Evolutionary conservation across 2,329 filamentous ascomycete species (phyloP).

Genomic region (Aspergillus unguis): DNA sequence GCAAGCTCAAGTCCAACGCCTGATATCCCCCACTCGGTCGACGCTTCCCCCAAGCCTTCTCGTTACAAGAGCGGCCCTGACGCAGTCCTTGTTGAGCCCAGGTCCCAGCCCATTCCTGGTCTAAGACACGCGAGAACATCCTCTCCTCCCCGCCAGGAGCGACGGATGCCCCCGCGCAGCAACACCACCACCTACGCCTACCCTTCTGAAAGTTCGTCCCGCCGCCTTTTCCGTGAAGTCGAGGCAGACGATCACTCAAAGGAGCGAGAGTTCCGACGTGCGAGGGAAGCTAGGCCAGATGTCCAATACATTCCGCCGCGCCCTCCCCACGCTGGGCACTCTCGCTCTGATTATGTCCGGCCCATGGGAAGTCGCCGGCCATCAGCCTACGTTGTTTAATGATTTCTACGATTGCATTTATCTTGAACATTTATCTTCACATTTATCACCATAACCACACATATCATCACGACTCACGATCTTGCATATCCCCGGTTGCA

Average conservation of each 20-base stretch:
- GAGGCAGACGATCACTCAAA: constrained; percentile 22
- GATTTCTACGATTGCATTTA: not conserved
- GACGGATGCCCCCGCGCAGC: constrained; percentile 24
- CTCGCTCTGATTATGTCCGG: constrained; percentile 4
- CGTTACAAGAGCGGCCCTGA: constrained; percentile 34
- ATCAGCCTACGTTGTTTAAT: constrained; percentile 17
- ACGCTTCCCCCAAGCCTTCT: constrained; percentile 33
- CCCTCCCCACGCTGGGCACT: constrained; percentile 17
- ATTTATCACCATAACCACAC: constrained; percentile 18
- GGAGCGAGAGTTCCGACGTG: constrained; percentile 29
- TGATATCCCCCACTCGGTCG: constrained; percentile 32
- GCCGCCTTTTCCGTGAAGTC: constrained; percentile 22
- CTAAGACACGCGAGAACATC: constrained; percentile 26
- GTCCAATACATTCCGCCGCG: constrained; percentile 15
- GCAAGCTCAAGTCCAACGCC: constrained; percentile 43
- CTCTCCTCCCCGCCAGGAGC: constrained; percentile 29
- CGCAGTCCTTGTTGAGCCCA: constrained; percentile 27
- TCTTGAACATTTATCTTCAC: not conserved
- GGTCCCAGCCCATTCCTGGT: constrained; percentile 15
- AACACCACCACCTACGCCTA: constrained; percentile 30
- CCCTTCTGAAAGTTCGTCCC: constrained; percentile 18
- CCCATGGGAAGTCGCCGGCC: constrained; percentile 21
- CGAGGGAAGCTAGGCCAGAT: constrained; percentile 26
- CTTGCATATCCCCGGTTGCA: constrained; percentile 6
- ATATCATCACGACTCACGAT: constrained; percentile 1